Percentiles rank a stretch among this genome's conserved stretches.
These are phyloP conservation scores for Cylindrotheca fusiformis DNA, from an alignment of 108 stramenopile genomes.

Conservation along the genomic window DNA sequence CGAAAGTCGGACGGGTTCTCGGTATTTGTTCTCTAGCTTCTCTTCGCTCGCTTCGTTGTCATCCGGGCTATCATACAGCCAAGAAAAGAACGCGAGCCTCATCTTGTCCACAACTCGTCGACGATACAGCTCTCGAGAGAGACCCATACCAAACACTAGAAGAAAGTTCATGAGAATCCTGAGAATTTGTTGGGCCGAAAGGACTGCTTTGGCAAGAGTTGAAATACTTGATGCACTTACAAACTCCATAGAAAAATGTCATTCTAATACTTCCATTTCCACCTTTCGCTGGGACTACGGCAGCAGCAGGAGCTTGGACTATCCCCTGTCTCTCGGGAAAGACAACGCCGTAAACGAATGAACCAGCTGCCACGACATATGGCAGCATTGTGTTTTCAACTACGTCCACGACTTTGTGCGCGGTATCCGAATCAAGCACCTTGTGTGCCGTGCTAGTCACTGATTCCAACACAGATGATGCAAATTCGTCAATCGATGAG, in stretches of 20 bases:
- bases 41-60: neutral
- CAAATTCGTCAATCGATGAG: neutral
- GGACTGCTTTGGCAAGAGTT: too few species aligned
- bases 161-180: too few species aligned
- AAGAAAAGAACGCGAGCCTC: conserved; percentile 23
- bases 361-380: neutral
- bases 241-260: conserved; percentile 7
- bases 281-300: neutral
- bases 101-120: conserved; percentile 20
- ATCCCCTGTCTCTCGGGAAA: neutral
- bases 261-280: neutral
- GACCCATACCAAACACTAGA: conserved; percentile 21
- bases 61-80: conserved; percentile 1
- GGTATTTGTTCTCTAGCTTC: conserved; percentile 11
- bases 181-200: too few species aligned
- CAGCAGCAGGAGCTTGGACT: neutral
- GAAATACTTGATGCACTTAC: neutral
- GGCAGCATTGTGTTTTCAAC: neutral
- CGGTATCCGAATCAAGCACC: neutral
- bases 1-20: conserved; percentile 11
- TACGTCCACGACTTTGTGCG: neutral
- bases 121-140: conserved; percentile 14
- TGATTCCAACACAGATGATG: neutral
- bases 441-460: neutral
- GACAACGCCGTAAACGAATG: neutral